Evolutionary conservation across 441 rosid genomes (phyloP).

Genomic region (Eruca vesicaria): DNA sequence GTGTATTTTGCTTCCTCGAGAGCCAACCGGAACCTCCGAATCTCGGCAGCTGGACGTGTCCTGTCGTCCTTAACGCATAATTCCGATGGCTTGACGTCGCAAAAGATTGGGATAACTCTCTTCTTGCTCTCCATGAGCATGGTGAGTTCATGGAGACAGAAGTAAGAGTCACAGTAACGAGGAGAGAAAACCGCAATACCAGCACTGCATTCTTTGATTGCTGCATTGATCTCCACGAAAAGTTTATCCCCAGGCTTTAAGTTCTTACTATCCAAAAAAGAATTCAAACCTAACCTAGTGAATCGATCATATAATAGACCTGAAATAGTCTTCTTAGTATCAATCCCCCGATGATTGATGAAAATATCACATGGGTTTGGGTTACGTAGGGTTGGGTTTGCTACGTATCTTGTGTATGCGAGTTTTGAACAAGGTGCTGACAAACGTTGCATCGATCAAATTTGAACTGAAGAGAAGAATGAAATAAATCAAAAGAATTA

Average conservation of each 20-base stretch:
- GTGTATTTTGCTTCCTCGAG: slow-evolving; percentile 66
- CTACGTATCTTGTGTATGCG: slow-evolving; percentile 22
- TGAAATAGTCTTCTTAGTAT: slow-evolving; percentile 67
- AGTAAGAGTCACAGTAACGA: slow-evolving; percentile 61
- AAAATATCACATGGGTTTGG: slow-evolving; percentile 55
- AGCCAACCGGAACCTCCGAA: slow-evolving; percentile 48
- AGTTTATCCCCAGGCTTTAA: slow-evolving; percentile 78
- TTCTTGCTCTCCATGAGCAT: slow-evolving; percentile 63
- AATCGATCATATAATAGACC: slow-evolving; percentile 63
- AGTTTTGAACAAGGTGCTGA: slow-evolving; percentile 26
- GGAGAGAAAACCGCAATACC: slow-evolving; percentile 83
- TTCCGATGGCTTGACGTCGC: slow-evolving; percentile 71
- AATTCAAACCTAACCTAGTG: slow-evolving; percentile 34
- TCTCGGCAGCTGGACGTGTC: slow-evolving; percentile 34
- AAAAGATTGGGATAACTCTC: slow-evolving; percentile 76
- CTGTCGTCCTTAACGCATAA: slow-evolving; percentile 47
- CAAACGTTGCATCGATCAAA: slow-evolving; percentile 47
- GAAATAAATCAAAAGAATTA: background rate
- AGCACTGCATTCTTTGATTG: slow-evolving; percentile 47
- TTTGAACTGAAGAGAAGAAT: background rate
- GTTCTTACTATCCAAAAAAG: slow-evolving; percentile 72
- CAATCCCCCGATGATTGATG: slow-evolving; percentile 74
- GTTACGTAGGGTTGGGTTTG: background rate
- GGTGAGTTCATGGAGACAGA: slow-evolving; percentile 79
- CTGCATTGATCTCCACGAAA: slow-evolving; percentile 49